Evolutionary conservation across 1,139 yeast genomes (phyloP).

Genomic region (Lodderomyces metapsilosis): DNA sequence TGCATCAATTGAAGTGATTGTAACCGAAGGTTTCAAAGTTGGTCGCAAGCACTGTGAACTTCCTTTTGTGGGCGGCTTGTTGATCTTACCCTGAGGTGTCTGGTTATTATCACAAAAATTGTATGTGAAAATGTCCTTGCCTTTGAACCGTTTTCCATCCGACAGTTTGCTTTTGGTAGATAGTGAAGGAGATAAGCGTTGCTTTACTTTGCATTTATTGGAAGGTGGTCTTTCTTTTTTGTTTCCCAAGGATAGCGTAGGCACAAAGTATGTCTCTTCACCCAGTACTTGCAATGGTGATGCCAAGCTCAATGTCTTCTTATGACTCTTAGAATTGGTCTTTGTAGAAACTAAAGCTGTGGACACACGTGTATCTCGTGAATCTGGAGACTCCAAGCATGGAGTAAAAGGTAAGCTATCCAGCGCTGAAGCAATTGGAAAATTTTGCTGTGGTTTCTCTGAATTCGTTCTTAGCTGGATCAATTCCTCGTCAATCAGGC

Average conservation of each 20-base stretch:
- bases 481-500: background rate
- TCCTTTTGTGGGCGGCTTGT: constrained; percentile 10
- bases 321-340: background rate
- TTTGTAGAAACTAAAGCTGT: background rate
- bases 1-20: constrained; percentile 23
- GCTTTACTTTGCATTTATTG: background rate
- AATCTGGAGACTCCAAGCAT: background rate
- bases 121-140: constrained; percentile 13
- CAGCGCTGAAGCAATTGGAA: background rate
- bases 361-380: background rate
- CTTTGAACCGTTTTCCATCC: constrained; percentile 1
- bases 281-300: constrained; percentile 5
- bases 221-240: background rate
- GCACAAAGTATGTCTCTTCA: background rate
- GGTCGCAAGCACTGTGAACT: constrained; percentile 13
- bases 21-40: constrained; percentile 25
- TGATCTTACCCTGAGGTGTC: constrained; percentile 8
- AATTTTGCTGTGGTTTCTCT: background rate
- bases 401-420: background rate
- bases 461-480: background rate
- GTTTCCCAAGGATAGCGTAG: background rate
- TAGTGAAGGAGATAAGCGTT: constrained; percentile 1
- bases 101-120: constrained; percentile 9
- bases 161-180: constrained; percentile 5
- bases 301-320: background rate